phyloP scores from a whole-genome alignment of 1,284 basidiomycete genomes.

The Ustilago xerochloae region DNA sequence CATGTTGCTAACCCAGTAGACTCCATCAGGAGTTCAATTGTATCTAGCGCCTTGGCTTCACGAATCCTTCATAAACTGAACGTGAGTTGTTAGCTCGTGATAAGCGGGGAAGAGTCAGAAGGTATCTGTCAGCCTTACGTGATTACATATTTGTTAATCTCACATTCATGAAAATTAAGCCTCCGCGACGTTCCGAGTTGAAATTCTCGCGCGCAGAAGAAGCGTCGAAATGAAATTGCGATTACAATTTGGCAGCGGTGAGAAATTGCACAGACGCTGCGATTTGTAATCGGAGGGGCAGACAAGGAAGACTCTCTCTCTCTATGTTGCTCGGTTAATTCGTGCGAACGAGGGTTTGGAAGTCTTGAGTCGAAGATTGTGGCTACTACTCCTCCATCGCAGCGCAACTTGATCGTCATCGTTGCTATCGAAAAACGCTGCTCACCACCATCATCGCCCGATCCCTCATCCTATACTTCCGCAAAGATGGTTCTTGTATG shows the following conservation, averaged over 20 bases:
- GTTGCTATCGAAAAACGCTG: background rate
- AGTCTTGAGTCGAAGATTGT: conserved; percentile 1
- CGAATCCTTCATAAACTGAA: too few relatives aligned
- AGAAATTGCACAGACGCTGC: background rate
- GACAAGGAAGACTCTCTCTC: conserved; percentile 1
- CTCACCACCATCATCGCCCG: conserved; percentile 23
- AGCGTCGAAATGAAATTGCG: background rate
- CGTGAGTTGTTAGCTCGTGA: too few relatives aligned
- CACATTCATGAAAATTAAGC: background rate
- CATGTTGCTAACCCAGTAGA: too few relatives aligned
- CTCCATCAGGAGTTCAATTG: too few relatives aligned
- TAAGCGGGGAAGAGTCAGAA: too few relatives aligned
- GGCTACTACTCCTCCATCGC: conserved; percentile 27
- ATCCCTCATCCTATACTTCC: conserved; percentile 1
- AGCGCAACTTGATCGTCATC: conserved; percentile 7
- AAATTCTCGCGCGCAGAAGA: conserved; percentile 21
- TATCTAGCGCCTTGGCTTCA: too few relatives aligned
- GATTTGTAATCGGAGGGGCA: conserved; percentile 38
- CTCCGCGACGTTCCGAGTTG: conserved; percentile 10
- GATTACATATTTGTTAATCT: background rate
- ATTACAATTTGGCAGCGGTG: background rate
- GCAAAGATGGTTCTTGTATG: conserved; percentile 46
- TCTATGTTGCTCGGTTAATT: too few relatives aligned
- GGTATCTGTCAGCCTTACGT: background rate
- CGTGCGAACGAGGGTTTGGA: conserved; percentile 25